Conservation (phyloP, 495 filamentous ascomycete genomes). For the Hyphodiscus hymeniophilus region DNA sequence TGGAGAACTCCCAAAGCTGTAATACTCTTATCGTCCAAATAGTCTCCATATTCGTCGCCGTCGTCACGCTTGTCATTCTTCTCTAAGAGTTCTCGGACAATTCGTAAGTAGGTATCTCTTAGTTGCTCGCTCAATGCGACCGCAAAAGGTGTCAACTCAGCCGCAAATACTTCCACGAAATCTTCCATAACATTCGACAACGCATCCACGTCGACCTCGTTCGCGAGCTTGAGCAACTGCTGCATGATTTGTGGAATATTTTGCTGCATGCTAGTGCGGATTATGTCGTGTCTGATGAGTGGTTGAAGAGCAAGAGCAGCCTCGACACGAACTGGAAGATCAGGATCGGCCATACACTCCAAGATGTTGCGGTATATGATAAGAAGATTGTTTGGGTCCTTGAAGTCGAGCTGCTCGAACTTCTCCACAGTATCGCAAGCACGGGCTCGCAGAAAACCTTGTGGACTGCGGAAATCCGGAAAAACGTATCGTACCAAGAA, state of each 20-base stretch:
- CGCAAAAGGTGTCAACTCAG: conserved; percentile 95
- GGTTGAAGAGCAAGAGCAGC: conserved; percentile 92
- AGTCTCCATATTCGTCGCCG: conserved; percentile 73
- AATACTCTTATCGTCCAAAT: conserved; percentile 96
- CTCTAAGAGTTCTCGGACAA: conserved; percentile 84
- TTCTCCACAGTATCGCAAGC: conserved; percentile 97
- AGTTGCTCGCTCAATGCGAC: conserved; percentile 95
- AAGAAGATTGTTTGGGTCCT: conserved; percentile 87
- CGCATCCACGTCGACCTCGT: conserved; percentile 91
- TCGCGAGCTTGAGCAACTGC: conserved; percentile 89
- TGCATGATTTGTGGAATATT: conserved; percentile 99
- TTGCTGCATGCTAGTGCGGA: conserved; percentile 88
- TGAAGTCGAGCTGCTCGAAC: conserved; percentile 92
- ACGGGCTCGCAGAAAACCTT: conserved; percentile 89
- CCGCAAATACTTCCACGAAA: conserved; percentile 95
- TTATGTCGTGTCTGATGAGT: conserved; percentile 88
- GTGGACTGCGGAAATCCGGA: conserved; percentile 88
- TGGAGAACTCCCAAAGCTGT: conserved; percentile 93
- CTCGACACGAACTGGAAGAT: conserved; percentile 87
- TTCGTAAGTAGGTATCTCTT: conserved; percentile 90
- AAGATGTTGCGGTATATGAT: conserved; percentile 94
- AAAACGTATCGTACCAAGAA: conserved; percentile 98
- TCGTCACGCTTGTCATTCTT: conserved; percentile 65
- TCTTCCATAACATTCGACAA: conserved; percentile 99
- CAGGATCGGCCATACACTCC: conserved; percentile 89